These are phyloP conservation scores for Colletotrichum orbiculare DNA, from an alignment of 2,329 filamentous ascomycete species.

Conservation along the genomic window DNA sequence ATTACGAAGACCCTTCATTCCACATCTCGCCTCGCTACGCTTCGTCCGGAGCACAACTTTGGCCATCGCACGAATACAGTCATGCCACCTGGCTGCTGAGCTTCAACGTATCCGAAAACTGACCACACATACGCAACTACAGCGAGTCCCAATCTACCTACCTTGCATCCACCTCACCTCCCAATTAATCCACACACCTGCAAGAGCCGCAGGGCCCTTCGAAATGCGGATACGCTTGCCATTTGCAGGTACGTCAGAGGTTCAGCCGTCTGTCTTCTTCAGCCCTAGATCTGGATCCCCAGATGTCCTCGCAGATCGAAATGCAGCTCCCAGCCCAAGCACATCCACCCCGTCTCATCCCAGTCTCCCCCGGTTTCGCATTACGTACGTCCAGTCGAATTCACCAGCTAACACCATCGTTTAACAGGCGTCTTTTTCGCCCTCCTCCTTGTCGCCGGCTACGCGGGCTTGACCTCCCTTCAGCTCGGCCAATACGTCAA, in stretches of 20 bases:
- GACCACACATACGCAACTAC: constrained; percentile 4
- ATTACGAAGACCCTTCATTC: constrained; percentile 25
- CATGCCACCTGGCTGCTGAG: constrained; percentile 18
- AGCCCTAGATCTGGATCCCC: constrained; percentile 9
- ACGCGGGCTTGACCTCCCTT: constrained; percentile 79
- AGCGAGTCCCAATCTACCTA: constrained; percentile 10
- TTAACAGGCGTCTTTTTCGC: constrained; percentile 72
- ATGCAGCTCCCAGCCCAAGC: constrained; percentile 12
- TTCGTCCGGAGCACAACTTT: constrained; percentile 15
- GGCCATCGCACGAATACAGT: constrained; percentile 2
- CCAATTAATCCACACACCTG: constrained; percentile 22
- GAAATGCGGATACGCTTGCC: constrained; percentile 87
- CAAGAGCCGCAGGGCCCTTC: constrained; percentile 34
- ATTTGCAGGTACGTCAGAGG: constrained; percentile 77
- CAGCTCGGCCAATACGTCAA: constrained; percentile 72
- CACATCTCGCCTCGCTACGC: not conserved
- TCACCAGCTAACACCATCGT: constrained; percentile 32
- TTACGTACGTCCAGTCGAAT: not conserved
- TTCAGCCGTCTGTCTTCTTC: not conserved
- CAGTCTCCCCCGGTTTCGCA: constrained; percentile 7
- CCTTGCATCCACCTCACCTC: constrained; percentile 2
- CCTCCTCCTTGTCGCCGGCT: constrained; percentile 80
- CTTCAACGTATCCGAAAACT: constrained; percentile 5
- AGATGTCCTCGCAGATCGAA: constrained; percentile 3
- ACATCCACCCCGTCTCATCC: too few relatives aligned